Percentiles rank a stretch among this genome's conserved stretches.
Conservation (phyloP, 306 rosid genomes). For the Canavalia ensiformis region DNA sequence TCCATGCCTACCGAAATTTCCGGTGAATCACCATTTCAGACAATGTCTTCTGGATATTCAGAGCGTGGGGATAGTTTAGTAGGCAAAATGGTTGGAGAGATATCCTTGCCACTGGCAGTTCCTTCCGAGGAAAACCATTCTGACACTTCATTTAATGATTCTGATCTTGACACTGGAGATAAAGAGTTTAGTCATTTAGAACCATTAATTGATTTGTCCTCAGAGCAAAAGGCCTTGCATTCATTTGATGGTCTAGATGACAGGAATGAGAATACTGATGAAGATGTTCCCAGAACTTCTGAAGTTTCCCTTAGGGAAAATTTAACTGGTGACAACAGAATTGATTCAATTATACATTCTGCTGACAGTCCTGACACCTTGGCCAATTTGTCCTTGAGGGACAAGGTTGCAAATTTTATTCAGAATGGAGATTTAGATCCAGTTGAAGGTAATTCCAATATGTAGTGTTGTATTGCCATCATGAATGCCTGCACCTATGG, state of each 20-base stretch:
- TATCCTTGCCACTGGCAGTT: constrained; percentile 39
- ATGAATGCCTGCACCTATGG: constrained; percentile 34
- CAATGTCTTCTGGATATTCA: constrained; percentile 43
- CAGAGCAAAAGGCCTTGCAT: constrained; percentile 48
- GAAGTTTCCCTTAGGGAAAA: constrained; percentile 46
- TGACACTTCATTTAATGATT: constrained; percentile 42
- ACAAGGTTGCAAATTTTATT: constrained; percentile 80
- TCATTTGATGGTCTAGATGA: constrained; percentile 51
- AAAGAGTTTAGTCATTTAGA: constrained; percentile 37
- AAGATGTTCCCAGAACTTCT: constrained; percentile 46
- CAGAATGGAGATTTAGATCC: constrained; percentile 81
- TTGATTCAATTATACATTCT: constrained; percentile 43
- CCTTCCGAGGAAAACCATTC: constrained; percentile 47
- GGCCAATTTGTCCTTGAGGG: constrained; percentile 58
- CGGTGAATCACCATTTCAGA: constrained; percentile 46
- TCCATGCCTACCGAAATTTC: constrained; percentile 49
- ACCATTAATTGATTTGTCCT: constrained; percentile 43
- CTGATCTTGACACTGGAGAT: constrained; percentile 38
- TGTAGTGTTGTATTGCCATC: constrained; percentile 27
- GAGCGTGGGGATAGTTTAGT: constrained; percentile 41
- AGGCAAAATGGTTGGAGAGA: constrained; percentile 51
- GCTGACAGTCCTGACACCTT: constrained; percentile 50
- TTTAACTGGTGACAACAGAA: constrained; percentile 43
- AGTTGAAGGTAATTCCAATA: constrained; percentile 66
- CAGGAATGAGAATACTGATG: constrained; percentile 48